Conservation (phyloP, 169 alveolate species). For the Plasmodium cynomolgi region DNA sequence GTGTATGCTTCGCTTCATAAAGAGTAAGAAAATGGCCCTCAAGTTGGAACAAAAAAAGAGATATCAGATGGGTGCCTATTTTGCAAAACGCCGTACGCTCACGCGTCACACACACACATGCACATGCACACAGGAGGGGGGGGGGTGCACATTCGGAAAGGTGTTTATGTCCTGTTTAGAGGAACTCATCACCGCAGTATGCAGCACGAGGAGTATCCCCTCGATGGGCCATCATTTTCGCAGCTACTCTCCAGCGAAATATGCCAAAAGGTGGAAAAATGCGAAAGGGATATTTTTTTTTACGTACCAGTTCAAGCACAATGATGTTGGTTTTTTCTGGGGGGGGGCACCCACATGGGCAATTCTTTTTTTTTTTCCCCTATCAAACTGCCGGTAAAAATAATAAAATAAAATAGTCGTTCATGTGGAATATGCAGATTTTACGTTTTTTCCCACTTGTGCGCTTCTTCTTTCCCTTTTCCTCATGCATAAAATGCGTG, state of each 20-base stretch:
- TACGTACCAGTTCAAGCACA: neutral
- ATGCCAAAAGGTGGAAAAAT: neutral
- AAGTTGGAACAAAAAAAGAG: neutral
- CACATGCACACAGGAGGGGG: too few relatives aligned
- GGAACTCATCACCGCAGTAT: neutral
- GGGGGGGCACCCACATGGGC: too few relatives aligned
- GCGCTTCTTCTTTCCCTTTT: neutral
- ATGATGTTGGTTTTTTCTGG: neutral
- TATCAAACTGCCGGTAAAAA: neutral
- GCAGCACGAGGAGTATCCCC: neutral
- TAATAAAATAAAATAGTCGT: neutral
- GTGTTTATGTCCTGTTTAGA: neutral
- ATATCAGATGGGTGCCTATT: neutral
- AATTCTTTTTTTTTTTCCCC: neutral
- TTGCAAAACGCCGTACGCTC: neutral
- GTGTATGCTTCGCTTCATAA: neutral
- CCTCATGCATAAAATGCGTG: neutral
- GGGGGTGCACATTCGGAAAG: neutral
- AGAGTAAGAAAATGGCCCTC: neutral
- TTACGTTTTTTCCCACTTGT: neutral
- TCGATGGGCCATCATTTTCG: neutral
- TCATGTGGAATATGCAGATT: neutral
- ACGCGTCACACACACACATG: neutral
- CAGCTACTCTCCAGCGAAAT: neutral
- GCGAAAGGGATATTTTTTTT: neutral